Percentiles rank a stretch among this genome's conserved stretches.
phyloP scores from a whole-genome alignment of 1,284 basidiomycete genomes.

The Trichosporon sp. region DNA sequence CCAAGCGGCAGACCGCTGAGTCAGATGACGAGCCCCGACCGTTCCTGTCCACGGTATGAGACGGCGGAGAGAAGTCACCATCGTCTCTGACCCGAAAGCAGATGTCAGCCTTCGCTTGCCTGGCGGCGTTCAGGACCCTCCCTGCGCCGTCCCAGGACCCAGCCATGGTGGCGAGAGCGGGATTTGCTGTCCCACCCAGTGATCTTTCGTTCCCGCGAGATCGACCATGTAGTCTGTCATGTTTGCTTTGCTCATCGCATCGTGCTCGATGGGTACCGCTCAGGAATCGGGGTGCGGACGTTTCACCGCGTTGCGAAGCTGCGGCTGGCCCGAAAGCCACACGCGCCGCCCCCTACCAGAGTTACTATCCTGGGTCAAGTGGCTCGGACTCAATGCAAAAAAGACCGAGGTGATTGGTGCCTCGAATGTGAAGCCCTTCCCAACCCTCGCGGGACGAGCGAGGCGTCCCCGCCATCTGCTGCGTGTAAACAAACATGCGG shows the following conservation, averaged over 20 bases:
- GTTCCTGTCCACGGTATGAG: constrained; percentile 4
- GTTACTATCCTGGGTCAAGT: not conserved
- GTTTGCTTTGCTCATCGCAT: not conserved
- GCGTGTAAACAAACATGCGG: not conserved
- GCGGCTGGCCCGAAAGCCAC: not conserved
- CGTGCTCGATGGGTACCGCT: not conserved
- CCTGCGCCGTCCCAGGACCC: not conserved
- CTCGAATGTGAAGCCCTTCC: not conserved
- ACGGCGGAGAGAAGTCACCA: not conserved
- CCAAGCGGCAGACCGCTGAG: not conserved
- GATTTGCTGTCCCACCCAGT: not conserved
- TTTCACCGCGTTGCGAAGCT: not conserved
- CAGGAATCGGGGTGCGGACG: not conserved
- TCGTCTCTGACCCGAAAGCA: not conserved
- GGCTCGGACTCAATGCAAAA: not conserved
- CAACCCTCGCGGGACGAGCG: not conserved
- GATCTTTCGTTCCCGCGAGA: not conserved
- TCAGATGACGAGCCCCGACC: not conserved
- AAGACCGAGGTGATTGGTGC: not conserved
- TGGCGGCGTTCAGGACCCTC: not conserved
- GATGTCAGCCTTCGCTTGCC: not conserved
- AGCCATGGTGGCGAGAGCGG: not conserved
- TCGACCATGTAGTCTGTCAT: not conserved
- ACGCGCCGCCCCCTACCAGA: not conserved
- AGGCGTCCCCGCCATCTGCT: not conserved